Evolutionary conservation across 1,139 yeast genomes (phyloP).

Genomic region (Zygosaccharomyces sapae): DNA sequence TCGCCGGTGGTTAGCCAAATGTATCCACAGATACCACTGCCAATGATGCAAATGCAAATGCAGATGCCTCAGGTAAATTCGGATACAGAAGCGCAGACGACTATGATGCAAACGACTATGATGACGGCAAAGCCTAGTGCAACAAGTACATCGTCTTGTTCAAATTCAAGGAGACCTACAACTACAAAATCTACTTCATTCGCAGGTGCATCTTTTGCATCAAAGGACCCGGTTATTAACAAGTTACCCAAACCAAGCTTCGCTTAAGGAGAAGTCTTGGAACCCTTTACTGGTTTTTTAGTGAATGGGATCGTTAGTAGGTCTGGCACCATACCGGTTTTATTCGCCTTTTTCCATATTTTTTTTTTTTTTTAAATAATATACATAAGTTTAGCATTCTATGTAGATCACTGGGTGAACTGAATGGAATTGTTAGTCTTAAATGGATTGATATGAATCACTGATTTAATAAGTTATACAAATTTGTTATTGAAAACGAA

Average conservation of each 20-base stretch:
- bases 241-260: conserved; percentile 32
- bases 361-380: background rate
- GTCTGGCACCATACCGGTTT: conserved; percentile 3
- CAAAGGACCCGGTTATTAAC: conserved; percentile 31
- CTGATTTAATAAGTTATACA: conserved; percentile 1
- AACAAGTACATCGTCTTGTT: background rate
- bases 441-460: background rate
- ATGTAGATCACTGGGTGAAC: conserved; percentile 1
- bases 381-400: background rate
- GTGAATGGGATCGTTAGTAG: conserved; percentile 1
- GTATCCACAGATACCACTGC: conserved; percentile 15
- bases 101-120: background rate
- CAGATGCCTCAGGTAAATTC: background rate
- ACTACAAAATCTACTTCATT: conserved; percentile 18
- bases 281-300: background rate
- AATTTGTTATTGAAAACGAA: background rate
- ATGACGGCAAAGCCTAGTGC: background rate
- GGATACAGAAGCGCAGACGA: too few relatives aligned
- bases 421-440: background rate
- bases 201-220: conserved; percentile 38
- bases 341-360: conserved; percentile 5
- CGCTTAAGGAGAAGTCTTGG: conserved; percentile 15
- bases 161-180: conserved; percentile 8
- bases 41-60: conserved; percentile 10
- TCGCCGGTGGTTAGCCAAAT: conserved; percentile 14